These are phyloP conservation scores for Kluyveromyces nonfermentans DNA, from an alignment of 805 yeast species.

Conservation along the genomic window DNA sequence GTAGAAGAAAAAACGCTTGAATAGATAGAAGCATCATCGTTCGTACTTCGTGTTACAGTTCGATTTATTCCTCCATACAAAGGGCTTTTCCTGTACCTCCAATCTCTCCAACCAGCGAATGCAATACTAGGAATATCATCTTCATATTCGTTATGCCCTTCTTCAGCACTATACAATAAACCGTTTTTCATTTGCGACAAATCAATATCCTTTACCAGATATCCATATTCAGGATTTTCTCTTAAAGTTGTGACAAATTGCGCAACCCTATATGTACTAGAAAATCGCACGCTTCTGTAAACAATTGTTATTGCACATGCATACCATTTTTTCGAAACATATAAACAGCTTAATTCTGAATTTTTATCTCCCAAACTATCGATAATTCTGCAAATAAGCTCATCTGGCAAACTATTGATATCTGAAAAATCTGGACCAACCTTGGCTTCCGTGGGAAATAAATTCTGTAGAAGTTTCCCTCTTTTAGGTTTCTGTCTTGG, in stretches of 20 bases:
- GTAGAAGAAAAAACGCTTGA: background rate
- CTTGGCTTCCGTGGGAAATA: constrained; percentile 4
- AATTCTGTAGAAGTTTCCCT: constrained; percentile 2
- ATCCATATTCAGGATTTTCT: constrained; percentile 45
- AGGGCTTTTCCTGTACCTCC: constrained; percentile 73
- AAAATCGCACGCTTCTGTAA: constrained; percentile 45
- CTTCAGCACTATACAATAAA: constrained; percentile 11
- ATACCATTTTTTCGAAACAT: constrained; percentile 44
- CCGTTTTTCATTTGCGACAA: constrained; percentile 42
- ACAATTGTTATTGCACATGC: constrained; percentile 43
- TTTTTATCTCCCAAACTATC: constrained; percentile 27
- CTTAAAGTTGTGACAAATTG: constrained; percentile 68
- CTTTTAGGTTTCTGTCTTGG: constrained; percentile 12
- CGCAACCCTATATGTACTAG: constrained; percentile 69
- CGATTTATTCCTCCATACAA: constrained; percentile 36
- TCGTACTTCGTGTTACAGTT: constrained; percentile 6
- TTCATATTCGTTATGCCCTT: constrained; percentile 1
- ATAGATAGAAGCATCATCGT: constrained; percentile 1
- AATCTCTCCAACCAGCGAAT: constrained; percentile 85
- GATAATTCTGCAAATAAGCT: constrained; percentile 20
- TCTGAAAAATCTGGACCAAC: constrained; percentile 8
- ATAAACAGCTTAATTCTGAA: constrained; percentile 38
- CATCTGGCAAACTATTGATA: constrained; percentile 27
- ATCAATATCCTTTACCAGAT: constrained; percentile 47
- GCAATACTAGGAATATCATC: constrained; percentile 26